These are phyloP conservation scores for Sclerotinia sclerotiorum DNA, from an alignment of 2,329 filamentous ascomycete species.

Conservation along the genomic window DNA sequence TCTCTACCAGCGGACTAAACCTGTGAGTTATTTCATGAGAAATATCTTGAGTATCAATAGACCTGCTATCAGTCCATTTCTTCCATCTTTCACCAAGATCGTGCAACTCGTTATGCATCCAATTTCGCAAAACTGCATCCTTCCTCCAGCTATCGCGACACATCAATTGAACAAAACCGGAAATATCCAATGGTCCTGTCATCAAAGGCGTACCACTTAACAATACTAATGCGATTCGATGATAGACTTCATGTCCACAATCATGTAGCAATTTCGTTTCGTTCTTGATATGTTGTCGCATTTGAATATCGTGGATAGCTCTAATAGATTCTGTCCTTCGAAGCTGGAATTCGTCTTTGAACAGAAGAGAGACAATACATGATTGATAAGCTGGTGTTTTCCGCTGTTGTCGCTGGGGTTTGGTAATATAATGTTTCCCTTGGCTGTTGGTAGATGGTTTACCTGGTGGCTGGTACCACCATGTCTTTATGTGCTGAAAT, in stretches of 20 bases:
- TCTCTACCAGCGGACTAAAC: neutral
- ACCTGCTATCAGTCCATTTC: conserved; percentile 1
- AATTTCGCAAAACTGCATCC: neutral
- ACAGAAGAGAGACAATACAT: neutral
- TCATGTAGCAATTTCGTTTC: neutral
- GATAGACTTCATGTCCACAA: neutral
- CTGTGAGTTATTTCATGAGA: neutral
- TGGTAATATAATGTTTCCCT: neutral
- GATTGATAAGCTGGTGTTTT: neutral
- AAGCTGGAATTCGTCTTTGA: conserved; percentile 11
- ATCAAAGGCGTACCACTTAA: conserved; percentile 12
- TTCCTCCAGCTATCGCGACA: neutral
- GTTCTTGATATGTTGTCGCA: neutral
- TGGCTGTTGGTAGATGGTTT: neutral
- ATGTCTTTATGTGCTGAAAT: neutral
- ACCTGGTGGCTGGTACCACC: neutral
- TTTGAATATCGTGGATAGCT: conserved; percentile 4
- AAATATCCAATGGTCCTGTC: conserved; percentile 1
- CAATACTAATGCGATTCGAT: neutral
- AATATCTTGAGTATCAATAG: neutral
- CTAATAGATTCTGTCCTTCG: neutral
- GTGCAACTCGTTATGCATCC: neutral
- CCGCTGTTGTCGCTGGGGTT: neutral
- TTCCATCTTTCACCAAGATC: conserved; percentile 1
- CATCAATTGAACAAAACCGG: conserved; percentile 1